Evolutionary conservation across 2,329 filamentous ascomycete species (phyloP).

Genomic region (Ophiognomonia clavigignenti-juglandacearum): DNA sequence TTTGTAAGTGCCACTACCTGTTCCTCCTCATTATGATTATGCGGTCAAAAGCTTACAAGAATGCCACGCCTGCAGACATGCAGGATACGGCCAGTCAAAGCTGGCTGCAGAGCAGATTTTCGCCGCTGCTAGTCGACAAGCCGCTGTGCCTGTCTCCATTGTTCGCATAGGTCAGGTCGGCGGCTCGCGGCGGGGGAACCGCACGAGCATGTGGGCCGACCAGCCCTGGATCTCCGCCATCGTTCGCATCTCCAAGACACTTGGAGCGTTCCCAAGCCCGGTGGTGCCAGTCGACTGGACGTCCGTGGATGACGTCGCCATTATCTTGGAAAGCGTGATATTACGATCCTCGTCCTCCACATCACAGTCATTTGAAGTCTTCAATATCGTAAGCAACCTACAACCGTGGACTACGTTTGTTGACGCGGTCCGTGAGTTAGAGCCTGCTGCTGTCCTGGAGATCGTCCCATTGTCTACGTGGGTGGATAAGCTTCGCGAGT

Average conservation of each 20-base stretch:
- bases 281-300: slow-evolving; percentile 18
- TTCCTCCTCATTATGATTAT: no score
- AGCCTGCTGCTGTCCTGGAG: not conserved
- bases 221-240: slow-evolving; percentile 22
- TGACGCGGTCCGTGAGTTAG: not conserved
- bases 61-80: slow-evolving; percentile 4
- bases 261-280: slow-evolving; percentile 10
- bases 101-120: slow-evolving; percentile 19
- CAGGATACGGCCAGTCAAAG: slow-evolving; percentile 22
- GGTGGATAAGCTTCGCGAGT: not conserved
- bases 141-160: slow-evolving; percentile 17
- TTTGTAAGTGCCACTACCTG: not conserved
- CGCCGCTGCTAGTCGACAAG: not conserved
- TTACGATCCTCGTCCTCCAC: not conserved
- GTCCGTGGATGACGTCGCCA: slow-evolving; percentile 14
- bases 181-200: slow-evolving; percentile 3
- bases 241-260: slow-evolving; percentile 15
- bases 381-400: not conserved
- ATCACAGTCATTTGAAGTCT: not conserved
- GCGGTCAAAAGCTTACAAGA: not conserved
- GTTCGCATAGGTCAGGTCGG: slow-evolving; percentile 19
- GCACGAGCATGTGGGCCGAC: slow-evolving; percentile 18
- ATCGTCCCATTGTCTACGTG: not conserved
- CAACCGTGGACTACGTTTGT: not conserved
- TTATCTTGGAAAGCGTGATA: not conserved